phyloP scores from a whole-genome alignment of 805 yeast species.

The Yamadazyma laniorum region DNA sequence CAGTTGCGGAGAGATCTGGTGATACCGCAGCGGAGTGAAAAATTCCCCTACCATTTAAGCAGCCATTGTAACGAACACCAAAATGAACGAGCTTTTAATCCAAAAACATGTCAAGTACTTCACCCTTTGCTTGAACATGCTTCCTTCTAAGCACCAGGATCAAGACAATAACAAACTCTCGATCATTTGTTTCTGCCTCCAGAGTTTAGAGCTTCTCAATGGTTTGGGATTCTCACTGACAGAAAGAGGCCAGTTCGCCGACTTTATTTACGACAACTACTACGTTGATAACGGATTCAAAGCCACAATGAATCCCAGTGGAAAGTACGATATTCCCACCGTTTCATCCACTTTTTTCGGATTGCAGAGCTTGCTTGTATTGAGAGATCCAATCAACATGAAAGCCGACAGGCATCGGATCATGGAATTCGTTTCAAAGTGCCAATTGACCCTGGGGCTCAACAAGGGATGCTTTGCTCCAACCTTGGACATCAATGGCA shows the following conservation, averaged over 20 bases:
- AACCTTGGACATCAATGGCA: conserved; percentile 21
- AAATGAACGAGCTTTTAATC: conserved; percentile 6
- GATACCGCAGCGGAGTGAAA: no score
- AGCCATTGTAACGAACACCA: no score
- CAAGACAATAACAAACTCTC: conserved; percentile 72
- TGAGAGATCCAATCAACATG: conserved; percentile 42
- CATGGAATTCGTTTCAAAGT: conserved; percentile 52
- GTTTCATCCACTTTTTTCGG: conserved; percentile 79
- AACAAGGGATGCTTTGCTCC: conserved; percentile 36
- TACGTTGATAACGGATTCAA: conserved; percentile 50
- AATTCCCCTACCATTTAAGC: no score
- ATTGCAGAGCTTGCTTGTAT: conserved; percentile 51
- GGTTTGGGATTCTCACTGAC: conserved; percentile 9
- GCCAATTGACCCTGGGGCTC: conserved; percentile 48
- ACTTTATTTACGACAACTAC: conserved; percentile 45
- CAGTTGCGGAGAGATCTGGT: no score
- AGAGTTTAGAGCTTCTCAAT: conserved; percentile 53
- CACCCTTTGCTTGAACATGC: conserved; percentile 48
- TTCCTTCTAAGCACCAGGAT: conserved; percentile 55
- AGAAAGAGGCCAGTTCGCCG: conserved; percentile 21
- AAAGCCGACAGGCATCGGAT: conserved; percentile 44
- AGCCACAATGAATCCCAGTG: conserved; percentile 44
- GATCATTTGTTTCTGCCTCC: conserved; percentile 65
- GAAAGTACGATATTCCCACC: conserved; percentile 57
- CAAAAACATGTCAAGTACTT: conserved; percentile 46